These are phyloP conservation scores for Babesia caballi DNA, from an alignment of 169 alveolate genomes.

Conservation along the genomic window DNA sequence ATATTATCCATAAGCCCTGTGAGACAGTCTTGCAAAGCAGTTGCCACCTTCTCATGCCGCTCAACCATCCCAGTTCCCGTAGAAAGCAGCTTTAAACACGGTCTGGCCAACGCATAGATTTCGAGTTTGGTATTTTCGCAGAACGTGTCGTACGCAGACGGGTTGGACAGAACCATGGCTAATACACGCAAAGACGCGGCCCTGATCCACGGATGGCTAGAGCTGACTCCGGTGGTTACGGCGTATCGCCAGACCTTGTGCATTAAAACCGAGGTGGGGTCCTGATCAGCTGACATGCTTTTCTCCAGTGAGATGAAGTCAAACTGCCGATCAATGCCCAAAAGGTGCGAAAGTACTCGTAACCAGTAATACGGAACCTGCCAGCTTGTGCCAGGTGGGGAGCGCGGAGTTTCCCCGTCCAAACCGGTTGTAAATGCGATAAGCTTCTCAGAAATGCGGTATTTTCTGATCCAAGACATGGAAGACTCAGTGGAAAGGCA, in stretches of 20 bases:
- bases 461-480: slow-evolving; percentile 24
- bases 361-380: slow-evolving; percentile 52
- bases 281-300: background rate
- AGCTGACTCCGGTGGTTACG: background rate
- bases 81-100: slow-evolving; percentile 38
- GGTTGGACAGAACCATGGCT: slow-evolving; percentile 8
- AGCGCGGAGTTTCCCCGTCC: background rate
- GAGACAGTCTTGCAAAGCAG: slow-evolving; percentile 14
- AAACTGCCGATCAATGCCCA: background rate
- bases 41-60: slow-evolving; percentile 46
- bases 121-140: background rate
- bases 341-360: slow-evolving; percentile 26
- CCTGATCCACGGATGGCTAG: slow-evolving; percentile 57
- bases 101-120: slow-evolving; percentile 3
- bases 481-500: slow-evolving; percentile 30
- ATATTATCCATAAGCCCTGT: background rate
- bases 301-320: background rate
- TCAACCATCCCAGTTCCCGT: slow-evolving; percentile 28
- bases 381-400: slow-evolving; percentile 1
- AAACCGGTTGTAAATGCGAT: background rate
- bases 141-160: background rate
- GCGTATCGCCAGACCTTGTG: slow-evolving; percentile 26
- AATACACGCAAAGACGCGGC: slow-evolving; percentile 52
- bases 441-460: background rate
- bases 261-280: slow-evolving; percentile 2